Evolutionary conservation across 192 early-diverging fungal genomes (phyloP).

Genomic region (Umbelopsis sp.): DNA sequence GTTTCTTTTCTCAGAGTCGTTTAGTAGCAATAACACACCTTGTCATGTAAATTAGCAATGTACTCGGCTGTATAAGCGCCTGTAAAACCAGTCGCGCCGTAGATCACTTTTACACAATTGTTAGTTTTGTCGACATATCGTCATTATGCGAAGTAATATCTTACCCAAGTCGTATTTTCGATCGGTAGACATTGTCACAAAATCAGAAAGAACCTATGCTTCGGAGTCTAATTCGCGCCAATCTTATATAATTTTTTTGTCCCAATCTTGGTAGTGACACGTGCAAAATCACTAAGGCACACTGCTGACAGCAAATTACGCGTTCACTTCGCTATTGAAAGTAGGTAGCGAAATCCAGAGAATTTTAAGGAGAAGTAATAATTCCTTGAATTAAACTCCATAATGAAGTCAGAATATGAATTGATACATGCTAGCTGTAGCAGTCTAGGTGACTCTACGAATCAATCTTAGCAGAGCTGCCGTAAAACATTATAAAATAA

Average conservation of each 20-base stretch:
- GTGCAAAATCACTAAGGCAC: not conserved
- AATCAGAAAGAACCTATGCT: not conserved
- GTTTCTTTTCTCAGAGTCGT: not conserved
- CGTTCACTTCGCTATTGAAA: not conserved
- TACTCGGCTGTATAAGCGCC: conserved; percentile 75
- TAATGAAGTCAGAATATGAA: too few relatives aligned
- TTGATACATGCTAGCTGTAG: too few relatives aligned
- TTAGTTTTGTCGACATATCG: not conserved
- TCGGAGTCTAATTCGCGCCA: not conserved
- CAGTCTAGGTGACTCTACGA: too few relatives aligned
- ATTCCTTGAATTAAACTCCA: too few relatives aligned
- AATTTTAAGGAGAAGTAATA: not conserved
- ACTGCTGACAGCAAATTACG: not conserved
- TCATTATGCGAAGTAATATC: not conserved
- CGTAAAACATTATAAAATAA: too few relatives aligned
- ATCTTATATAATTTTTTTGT: not conserved
- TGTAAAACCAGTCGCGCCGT: conserved; percentile 87
- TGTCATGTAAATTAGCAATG: conserved; percentile 26
- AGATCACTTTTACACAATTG: conserved; percentile 39
- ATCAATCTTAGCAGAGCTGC: too few relatives aligned
- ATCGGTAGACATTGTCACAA: not conserved
- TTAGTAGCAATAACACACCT: not conserved
- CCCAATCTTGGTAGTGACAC: not conserved
- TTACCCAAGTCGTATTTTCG: conserved; percentile 57
- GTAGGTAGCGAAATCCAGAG: not conserved